These are phyloP conservation scores for Ilex asprella DNA, from an alignment of 257 asterid genomes.

Conservation along the genomic window DNA sequence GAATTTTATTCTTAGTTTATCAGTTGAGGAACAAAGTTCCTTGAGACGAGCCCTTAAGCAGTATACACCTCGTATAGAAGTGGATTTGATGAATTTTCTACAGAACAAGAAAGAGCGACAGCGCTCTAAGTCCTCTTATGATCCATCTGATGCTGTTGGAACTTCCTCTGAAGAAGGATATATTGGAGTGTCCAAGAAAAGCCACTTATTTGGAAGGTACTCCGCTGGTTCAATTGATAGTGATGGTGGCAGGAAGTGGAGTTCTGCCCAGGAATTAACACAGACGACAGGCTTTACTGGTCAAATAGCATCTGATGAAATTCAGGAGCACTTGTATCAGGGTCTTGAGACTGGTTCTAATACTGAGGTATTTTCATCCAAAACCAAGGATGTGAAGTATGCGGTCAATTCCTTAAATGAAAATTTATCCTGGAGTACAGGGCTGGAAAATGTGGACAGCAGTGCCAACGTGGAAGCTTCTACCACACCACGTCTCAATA, in stretches of 20 bases:
- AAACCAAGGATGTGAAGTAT: slow-evolving; percentile 45
- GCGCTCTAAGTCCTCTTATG: slow-evolving; percentile 81
- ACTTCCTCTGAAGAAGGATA: slow-evolving; percentile 94
- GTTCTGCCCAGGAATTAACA: slow-evolving; percentile 16
- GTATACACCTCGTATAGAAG: slow-evolving; percentile 98
- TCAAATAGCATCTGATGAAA: slow-evolving; percentile 47
- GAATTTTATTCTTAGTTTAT: slow-evolving; percentile 82
- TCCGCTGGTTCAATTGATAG: slow-evolving; percentile 88
- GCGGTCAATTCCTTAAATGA: slow-evolving; percentile 35
- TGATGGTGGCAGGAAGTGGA: slow-evolving; percentile 90
- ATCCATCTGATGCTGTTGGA: slow-evolving; percentile 81
- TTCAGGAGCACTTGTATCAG: slow-evolving; percentile 40
- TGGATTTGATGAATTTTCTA: slow-evolving; percentile 87
- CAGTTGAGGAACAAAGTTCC: slow-evolving; percentile 93
- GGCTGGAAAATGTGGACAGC: slow-evolving; percentile 26
- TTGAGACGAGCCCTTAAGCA: slow-evolving; percentile 95
- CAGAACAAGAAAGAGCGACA: slow-evolving; percentile 89
- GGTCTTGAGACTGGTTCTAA: slow-evolving; percentile 42
- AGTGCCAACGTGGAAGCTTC: slow-evolving; percentile 40
- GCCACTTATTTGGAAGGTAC: slow-evolving; percentile 73
- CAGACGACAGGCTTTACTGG: slow-evolving; percentile 23
- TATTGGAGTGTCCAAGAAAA: slow-evolving; percentile 61
- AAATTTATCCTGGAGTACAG: slow-evolving; percentile 34
- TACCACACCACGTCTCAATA: slow-evolving; percentile 39
- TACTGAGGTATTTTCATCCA: slow-evolving; percentile 39